These are phyloP conservation scores for Alternaria conjuncta DNA, from an alignment of 2,329 filamentous ascomycete genomes.

Conservation along the genomic window DNA sequence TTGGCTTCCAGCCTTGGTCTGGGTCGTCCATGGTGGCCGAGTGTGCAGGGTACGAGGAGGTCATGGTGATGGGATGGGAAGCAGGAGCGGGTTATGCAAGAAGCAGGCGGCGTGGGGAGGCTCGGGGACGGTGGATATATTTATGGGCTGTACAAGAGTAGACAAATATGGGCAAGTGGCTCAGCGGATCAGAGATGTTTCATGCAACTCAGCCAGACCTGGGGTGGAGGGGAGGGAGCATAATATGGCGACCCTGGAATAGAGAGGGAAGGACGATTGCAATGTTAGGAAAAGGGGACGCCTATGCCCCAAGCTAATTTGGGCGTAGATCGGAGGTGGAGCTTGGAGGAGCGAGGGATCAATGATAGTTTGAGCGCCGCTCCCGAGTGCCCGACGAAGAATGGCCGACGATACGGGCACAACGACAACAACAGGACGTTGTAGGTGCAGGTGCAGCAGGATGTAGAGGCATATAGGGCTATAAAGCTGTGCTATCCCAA, in stretches of 20 bases:
- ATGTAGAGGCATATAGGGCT: not conserved
- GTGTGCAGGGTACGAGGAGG: conserved; percentile 20
- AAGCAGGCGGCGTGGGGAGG: conserved; percentile 10
- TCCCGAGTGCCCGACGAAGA: conserved; percentile 9
- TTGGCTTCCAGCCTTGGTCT: conserved; percentile 82
- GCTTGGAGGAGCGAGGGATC: conserved; percentile 6
- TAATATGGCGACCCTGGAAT: conserved; percentile 33
- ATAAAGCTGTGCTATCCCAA: not conserved
- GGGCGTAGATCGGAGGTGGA: conserved; percentile 26
- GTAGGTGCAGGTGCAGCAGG: not conserved
- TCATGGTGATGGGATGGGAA: conserved; percentile 13
- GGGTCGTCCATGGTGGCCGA: conserved; percentile 51
- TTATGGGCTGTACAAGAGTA: conserved; percentile 14
- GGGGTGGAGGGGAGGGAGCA: conserved; percentile 27
- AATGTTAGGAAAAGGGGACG: conserved; percentile 40
- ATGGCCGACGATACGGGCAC: not conserved
- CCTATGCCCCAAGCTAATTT: conserved; percentile 18
- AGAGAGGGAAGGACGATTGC: conserved; percentile 19
- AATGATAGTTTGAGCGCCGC: conserved; percentile 8
- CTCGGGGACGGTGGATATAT: conserved; percentile 13
- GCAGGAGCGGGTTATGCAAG: conserved; percentile 5
- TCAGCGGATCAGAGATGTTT: conserved; percentile 31
- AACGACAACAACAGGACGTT: not conserved
- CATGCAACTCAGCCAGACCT: conserved; percentile 24
- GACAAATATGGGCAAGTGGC: conserved; percentile 17